Conservation (phyloP, 2,329 filamentous ascomycete species). For the Colletotrichum siamense region DNA sequence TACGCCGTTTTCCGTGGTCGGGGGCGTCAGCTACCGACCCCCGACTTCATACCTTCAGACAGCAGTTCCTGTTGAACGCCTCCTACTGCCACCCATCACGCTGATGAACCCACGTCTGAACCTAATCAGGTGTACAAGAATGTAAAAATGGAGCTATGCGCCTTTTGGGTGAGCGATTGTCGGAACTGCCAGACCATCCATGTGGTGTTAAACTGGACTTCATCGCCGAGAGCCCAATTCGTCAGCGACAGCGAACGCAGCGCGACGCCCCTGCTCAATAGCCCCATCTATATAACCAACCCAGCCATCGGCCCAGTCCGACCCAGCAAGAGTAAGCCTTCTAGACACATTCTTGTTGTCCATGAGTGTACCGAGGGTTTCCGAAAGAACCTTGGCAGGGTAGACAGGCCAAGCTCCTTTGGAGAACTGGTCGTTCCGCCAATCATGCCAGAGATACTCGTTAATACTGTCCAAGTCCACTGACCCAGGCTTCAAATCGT, state of each 20-base stretch:
- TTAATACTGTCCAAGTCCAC: background rate
- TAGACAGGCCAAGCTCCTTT: background rate
- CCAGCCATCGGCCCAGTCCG: background rate
- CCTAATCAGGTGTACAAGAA: background rate
- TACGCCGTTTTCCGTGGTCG: background rate
- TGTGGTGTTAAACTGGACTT: background rate
- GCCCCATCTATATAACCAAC: background rate
- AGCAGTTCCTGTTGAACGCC: background rate
- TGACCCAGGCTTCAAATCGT: background rate
- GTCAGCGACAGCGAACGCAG: background rate
- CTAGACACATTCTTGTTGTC: background rate
- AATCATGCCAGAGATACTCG: background rate
- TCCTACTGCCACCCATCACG: background rate
- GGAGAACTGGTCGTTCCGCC: background rate
- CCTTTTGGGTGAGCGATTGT: background rate
- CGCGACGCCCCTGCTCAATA: background rate
- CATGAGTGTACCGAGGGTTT: background rate
- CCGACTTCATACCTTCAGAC: background rate
- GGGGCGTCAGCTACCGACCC: background rate
- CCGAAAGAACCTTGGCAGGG: background rate
- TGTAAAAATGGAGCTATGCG: background rate
- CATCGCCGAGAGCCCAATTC: background rate
- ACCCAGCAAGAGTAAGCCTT: background rate
- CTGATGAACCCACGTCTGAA: rapidly evolving
- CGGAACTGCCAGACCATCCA: background rate